Evolutionary conservation across 2,329 filamentous ascomycete species (phyloP).

Genomic region (Claviceps sp.): DNA sequence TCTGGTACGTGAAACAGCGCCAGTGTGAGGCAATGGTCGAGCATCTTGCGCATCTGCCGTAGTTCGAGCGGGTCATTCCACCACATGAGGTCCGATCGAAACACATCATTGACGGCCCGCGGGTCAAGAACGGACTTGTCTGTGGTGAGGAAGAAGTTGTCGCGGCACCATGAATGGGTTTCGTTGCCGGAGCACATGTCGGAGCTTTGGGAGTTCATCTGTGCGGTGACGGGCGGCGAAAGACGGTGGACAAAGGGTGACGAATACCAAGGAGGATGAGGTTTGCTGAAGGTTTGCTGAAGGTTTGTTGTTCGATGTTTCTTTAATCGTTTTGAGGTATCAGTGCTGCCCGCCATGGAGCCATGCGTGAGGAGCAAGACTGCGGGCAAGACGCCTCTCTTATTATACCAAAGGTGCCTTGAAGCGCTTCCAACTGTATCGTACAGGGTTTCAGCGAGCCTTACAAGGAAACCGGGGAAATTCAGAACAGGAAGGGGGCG

Average conservation of each 20-base stretch:
- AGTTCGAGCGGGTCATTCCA: constrained; percentile 43
- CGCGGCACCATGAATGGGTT: constrained; percentile 34
- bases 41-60: constrained; percentile 32
- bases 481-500: too few relatives aligned
- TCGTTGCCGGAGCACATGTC: constrained; percentile 18
- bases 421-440: too few relatives aligned
- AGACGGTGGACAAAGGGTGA: too few relatives aligned
- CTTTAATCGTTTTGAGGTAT: too few relatives aligned
- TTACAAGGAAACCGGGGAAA: too few relatives aligned
- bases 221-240: background rate
- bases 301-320: too few relatives aligned
- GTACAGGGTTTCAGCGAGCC: too few relatives aligned
- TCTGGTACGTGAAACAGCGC: constrained; percentile 38
- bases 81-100: constrained; percentile 44
- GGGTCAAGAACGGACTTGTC: constrained; percentile 42
- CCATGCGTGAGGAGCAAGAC: too few relatives aligned
- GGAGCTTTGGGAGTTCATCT: constrained; percentile 8
- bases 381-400: too few relatives aligned
- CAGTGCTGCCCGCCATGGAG: too few relatives aligned
- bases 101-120: constrained; percentile 39
- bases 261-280: background rate
- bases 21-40: constrained; percentile 47
- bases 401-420: too few relatives aligned
- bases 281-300: too few relatives aligned
- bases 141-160: constrained; percentile 48